phyloP scores from a whole-genome alignment of 2,329 filamentous ascomycete species.

The Thelonectria olida region DNA sequence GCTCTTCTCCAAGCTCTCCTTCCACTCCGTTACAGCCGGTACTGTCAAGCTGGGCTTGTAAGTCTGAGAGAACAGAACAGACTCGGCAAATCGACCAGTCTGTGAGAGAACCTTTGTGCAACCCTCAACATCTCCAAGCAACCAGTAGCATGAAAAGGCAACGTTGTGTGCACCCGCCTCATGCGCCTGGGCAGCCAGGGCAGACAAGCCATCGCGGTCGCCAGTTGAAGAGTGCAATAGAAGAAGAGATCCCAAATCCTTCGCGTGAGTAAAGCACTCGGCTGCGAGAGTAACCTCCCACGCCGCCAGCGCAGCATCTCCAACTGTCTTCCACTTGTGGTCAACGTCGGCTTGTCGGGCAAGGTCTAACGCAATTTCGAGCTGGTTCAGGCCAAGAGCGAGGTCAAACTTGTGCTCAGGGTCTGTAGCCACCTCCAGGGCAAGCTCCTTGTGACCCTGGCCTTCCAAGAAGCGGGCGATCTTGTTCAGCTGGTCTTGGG shows the following conservation, averaged over 20 bases:
- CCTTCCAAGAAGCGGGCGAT: constrained; percentile 97
- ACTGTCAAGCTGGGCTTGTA: constrained; percentile 86
- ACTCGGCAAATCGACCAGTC: constrained; percentile 84
- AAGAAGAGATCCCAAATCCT: constrained; percentile 88
- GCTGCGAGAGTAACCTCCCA: constrained; percentile 92
- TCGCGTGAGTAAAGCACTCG: constrained; percentile 91
- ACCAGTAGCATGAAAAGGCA: constrained; percentile 90
- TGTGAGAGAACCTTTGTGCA: constrained; percentile 83
- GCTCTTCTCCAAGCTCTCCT: constrained; percentile 80
- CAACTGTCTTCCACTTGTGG: constrained; percentile 98
- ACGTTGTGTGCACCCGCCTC: constrained; percentile 87
- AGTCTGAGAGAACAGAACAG: constrained; percentile 91
- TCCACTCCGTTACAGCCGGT: constrained; percentile 80
- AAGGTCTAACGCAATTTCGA: constrained; percentile 86
- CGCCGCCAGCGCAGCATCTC: constrained; percentile 84
- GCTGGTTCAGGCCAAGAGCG: constrained; percentile 81
- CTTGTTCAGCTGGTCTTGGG: constrained; percentile 95
- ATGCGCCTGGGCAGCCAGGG: constrained; percentile 78
- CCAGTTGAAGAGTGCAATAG: constrained; percentile 89
- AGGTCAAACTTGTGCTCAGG: constrained; percentile 97
- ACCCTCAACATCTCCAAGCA: constrained; percentile 81
- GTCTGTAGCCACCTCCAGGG: constrained; percentile 93
- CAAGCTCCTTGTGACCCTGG: constrained; percentile 95
- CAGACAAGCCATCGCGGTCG: constrained; percentile 76
- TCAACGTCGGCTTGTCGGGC: constrained; percentile 86